These are phyloP conservation scores for Scheffersomyces coipomensis DNA, from an alignment of 805 yeast species.

Conservation along the genomic window DNA sequence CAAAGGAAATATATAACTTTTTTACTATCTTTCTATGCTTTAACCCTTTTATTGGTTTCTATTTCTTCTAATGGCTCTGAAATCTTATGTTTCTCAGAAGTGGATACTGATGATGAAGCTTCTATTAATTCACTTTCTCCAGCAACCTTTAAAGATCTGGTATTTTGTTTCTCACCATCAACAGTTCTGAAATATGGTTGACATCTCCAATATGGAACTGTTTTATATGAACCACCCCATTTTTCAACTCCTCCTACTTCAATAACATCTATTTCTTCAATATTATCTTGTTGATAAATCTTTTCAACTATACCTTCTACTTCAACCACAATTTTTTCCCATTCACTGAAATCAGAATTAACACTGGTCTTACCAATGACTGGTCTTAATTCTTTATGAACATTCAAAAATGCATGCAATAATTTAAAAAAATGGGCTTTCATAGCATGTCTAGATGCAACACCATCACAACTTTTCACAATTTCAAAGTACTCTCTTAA, in stretches of 20 bases:
- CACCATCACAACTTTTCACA: constrained; percentile 57
- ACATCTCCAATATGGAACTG: constrained; percentile 91
- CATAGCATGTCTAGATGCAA: constrained; percentile 79
- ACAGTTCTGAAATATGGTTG: constrained; percentile 94
- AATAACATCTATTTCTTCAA: constrained; percentile 56
- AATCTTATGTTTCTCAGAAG: not conserved
- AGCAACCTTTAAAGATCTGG: constrained; percentile 36
- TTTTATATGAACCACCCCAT: constrained; percentile 83
- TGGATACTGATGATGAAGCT: not conserved
- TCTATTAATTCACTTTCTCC: constrained; percentile 19
- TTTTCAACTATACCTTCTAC: constrained; percentile 68
- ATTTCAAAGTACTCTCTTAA: constrained; percentile 87
- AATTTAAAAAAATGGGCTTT: constrained; percentile 91
- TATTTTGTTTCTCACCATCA: constrained; percentile 59
- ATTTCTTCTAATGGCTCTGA: not conserved
- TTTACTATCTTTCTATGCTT: no score
- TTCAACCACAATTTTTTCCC: constrained; percentile 53
- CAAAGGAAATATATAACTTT: no score
- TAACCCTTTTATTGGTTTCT: not conserved
- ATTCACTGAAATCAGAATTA: constrained; percentile 32
- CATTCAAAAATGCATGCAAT: constrained; percentile 73
- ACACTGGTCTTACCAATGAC: constrained; percentile 57
- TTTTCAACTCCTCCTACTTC: constrained; percentile 50
- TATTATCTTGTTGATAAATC: constrained; percentile 51
- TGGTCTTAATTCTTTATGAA: constrained; percentile 76